Base-by-base conservation (phyloP, 805 yeast genomes). In the Metschnikowia henanensis region DNA sequence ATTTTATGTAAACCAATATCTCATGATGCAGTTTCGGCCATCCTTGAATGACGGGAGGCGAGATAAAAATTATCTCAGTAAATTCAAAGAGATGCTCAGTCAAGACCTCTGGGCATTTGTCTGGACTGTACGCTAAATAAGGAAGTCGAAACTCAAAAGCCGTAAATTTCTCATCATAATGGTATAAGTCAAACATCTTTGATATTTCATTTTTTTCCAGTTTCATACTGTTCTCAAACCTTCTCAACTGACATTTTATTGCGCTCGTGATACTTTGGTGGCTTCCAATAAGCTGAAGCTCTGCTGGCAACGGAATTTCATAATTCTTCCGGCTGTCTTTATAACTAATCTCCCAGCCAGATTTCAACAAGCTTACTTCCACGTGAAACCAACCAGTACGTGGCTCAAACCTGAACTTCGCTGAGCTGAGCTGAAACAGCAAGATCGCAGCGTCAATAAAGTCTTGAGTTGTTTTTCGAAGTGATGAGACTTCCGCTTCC, bases 341-440 rank as follows among this genome's bases (percentile, higher is more conserved):
- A 3, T 9, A 23, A 4, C 12, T 13, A 23, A 13, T 23, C 12
- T 9, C 26, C 17, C 5, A 5, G 4, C 9, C 12, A 4, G 7
- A 7, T 5, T 13, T 12, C 29, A 21, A 16, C 3, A 19, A 13
- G 20, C 22, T n/a, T 3, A 35, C 35, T 9, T 15, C 25, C 8
- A 35, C 28, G 20, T 35, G 45, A n/a, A 35, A 30, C 45, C 40
- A 41, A 16, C 22, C 20, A 2, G 45, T 41, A 15, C 40, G 45
- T 4, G 36, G 36, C 4, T 35, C 45, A 18, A 16, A 16, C 21
- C 45, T 35, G 12, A 23, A 40, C 10, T 18, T 6, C 8, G 45
- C 29, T n/a, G n/a, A n/a, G n/a, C n/a, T n/a, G n/a, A n/a, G n/a
- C n/a, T n/a, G n/a, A n/a, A n/a, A n/a, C n/a, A n/a, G n/a, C n/a